Evolutionary conservation across 352 stramenopile genomes (phyloP).

Genomic region (Sclerospora graminicola): DNA sequence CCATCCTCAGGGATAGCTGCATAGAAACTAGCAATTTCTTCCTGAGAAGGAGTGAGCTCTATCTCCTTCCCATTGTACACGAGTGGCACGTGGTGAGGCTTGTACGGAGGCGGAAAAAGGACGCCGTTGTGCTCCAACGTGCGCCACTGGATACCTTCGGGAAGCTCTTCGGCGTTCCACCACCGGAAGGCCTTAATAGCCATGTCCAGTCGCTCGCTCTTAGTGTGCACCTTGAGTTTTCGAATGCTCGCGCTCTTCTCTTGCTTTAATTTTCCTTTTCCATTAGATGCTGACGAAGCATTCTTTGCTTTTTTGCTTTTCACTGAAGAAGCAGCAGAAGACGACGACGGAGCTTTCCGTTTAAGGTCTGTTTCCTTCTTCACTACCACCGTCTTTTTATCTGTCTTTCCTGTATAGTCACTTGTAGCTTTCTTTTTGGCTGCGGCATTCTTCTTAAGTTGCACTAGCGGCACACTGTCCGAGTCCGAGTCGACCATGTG

Average conservation of each 20-base stretch:
- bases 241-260: slow-evolving; percentile 40
- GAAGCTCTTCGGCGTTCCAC: slow-evolving; percentile 95
- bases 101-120: slow-evolving; percentile 94
- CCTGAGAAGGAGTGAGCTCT: slow-evolving; percentile 90
- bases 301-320: slow-evolving; percentile 42
- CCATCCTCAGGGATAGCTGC: slow-evolving; percentile 94
- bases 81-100: slow-evolving; percentile 92
- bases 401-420: slow-evolving; percentile 5
- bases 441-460: slow-evolving; percentile 63
- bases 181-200: slow-evolving; percentile 98
- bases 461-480: slow-evolving; percentile 67
- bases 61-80: slow-evolving; percentile 91
- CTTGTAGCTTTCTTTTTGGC: slow-evolving; percentile 41
- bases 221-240: slow-evolving; percentile 91
- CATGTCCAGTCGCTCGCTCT: slow-evolving; percentile 90
- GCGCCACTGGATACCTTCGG: slow-evolving; percentile 94
- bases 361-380: slow-evolving; percentile 57
- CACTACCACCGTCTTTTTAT: slow-evolving; percentile 20
- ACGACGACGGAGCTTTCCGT: slow-evolving; percentile 27
- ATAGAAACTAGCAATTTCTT: slow-evolving; percentile 94
- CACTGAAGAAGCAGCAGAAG: slow-evolving; percentile 8
- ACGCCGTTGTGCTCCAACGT: slow-evolving; percentile 99
- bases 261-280: slow-evolving; percentile 41
- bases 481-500: slow-evolving; percentile 51
- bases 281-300: slow-evolving; percentile 10